Percentiles rank a stretch among this genome's conserved stretches.
Evolutionary conservation across 768 basidiomycete species (phyloP).

Genomic region (Macrolepiota albuminosa): DNA sequence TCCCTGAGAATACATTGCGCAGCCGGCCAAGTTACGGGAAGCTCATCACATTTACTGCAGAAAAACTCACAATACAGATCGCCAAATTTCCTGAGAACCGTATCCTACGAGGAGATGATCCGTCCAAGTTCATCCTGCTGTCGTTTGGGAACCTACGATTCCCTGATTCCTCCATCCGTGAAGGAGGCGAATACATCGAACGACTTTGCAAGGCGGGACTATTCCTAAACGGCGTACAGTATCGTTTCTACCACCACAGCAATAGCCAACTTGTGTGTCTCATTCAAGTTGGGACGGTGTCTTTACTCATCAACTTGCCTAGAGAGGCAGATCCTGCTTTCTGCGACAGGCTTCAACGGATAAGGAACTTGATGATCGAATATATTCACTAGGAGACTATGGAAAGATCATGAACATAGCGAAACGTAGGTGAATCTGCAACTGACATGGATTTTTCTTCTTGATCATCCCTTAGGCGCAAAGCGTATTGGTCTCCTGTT

Average conservation of each 20-base stretch:
- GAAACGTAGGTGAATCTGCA: slow-evolving; percentile 42
- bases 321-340: slow-evolving; percentile 64
- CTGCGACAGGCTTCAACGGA: slow-evolving; percentile 51
- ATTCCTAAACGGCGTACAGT: slow-evolving; percentile 52
- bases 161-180: slow-evolving; percentile 43
- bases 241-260: slow-evolving; percentile 69
- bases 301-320: neutral
- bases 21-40: slow-evolving; percentile 36
- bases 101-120: slow-evolving; percentile 53
- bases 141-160: slow-evolving; percentile 54
- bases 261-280: slow-evolving; percentile 56
- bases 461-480: slow-evolving; percentile 39
- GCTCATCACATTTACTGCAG: slow-evolving; percentile 43
- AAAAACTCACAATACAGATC: slow-evolving; percentile 47
- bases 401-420: slow-evolving; percentile 57
- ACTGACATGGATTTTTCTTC: neutral
- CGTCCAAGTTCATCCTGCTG: slow-evolving; percentile 48
- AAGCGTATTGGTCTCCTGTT: slow-evolving; percentile 68
- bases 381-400: slow-evolving; percentile 57
- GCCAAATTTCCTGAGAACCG: slow-evolving; percentile 52
- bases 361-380: slow-evolving; percentile 50
- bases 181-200: slow-evolving; percentile 50
- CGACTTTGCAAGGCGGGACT: slow-evolving; percentile 52
- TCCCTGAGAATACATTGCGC: slow-evolving; percentile 26
- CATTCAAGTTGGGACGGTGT: neutral